phyloP scores from a whole-genome alignment of 306 rosid species.

The Quercus aquifolioides region DNA sequence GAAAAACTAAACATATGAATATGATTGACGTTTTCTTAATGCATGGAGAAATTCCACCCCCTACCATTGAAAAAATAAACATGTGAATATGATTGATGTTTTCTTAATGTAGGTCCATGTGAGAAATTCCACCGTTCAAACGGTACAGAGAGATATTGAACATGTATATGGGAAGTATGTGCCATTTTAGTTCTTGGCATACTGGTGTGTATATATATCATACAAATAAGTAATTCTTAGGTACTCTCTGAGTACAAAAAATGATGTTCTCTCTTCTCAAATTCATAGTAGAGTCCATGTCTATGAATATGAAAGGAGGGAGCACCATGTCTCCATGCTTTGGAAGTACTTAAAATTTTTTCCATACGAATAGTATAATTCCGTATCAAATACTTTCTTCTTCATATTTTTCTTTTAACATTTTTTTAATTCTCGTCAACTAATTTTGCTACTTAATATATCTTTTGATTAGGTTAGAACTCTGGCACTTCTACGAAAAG shows the following conservation, averaged over 20 bases:
- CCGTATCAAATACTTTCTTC: neutral
- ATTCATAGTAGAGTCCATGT: too few relatives aligned
- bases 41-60: neutral
- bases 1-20: neutral
- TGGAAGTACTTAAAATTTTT: too few relatives aligned
- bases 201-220: slow-evolving; percentile 32
- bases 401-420: neutral
- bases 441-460: slow-evolving; percentile 1
- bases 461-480: slow-evolving; percentile 40
- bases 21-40: neutral
- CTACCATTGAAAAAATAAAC: too few relatives aligned
- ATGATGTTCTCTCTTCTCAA: too few relatives aligned
- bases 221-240: too few relatives aligned
- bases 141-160: slow-evolving; percentile 37
- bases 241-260: too few relatives aligned
- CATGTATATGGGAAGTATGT: slow-evolving; percentile 41
- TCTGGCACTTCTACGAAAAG: slow-evolving; percentile 50
- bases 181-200: slow-evolving; percentile 60
- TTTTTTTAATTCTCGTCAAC: neutral
- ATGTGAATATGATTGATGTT: too few relatives aligned
- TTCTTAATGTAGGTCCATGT: slow-evolving; percentile 27
- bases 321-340: too few relatives aligned
- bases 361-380: neutral
- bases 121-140: slow-evolving; percentile 24
- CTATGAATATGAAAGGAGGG: too few relatives aligned